Evolutionary conservation across 2,329 filamentous ascomycete genomes (phyloP).

Genomic region (Annulohypoxylon truncatum): DNA sequence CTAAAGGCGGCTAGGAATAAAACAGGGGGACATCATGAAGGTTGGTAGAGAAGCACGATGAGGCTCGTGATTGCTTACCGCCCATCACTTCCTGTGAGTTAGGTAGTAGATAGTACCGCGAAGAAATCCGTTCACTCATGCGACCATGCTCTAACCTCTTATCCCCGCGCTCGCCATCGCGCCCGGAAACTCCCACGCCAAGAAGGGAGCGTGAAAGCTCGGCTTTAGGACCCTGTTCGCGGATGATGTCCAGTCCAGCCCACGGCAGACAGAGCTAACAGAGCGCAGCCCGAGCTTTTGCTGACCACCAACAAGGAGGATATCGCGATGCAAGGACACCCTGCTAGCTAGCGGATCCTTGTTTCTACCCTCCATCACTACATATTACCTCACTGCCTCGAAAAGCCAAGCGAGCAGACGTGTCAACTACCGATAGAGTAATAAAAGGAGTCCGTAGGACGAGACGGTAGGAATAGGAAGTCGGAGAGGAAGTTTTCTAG

Average conservation of each 20-base stretch:
- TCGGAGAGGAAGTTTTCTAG: neutral
- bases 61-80: neutral
- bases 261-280: neutral
- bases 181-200: neutral
- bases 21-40: neutral
- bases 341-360: neutral
- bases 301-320: neutral
- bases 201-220: neutral
- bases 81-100: neutral
- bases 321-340: neutral
- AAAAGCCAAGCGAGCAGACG: neutral
- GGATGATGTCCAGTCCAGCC: neutral
- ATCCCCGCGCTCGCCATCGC: neutral
- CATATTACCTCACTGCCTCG: neutral
- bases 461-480: neutral
- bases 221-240: neutral
- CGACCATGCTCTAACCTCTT: neutral
- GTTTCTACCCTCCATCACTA: neutral
- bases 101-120: neutral
- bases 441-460: neutral
- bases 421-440: constrained; percentile 1
- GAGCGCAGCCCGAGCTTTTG: neutral
- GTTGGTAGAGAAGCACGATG: neutral
- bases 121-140: neutral
- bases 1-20: neutral